These are phyloP conservation scores for Emmonsiellopsis sp. DNA, from an alignment of 2,329 filamentous ascomycete genomes.

Conservation along the genomic window DNA sequence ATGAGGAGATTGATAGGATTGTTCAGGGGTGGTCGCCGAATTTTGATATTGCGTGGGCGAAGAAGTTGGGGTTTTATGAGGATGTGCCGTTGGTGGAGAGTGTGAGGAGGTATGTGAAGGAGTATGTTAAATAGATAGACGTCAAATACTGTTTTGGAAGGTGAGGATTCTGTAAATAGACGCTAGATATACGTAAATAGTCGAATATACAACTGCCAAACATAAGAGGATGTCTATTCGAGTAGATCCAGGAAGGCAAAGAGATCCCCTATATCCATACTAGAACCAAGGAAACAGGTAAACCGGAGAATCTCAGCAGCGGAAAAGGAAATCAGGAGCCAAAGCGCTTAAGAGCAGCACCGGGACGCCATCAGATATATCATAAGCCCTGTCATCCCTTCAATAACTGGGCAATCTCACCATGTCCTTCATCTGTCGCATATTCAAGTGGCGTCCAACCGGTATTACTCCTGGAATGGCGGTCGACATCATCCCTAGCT, in stretches of 20 bases:
- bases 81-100: slow-evolving; percentile 35
- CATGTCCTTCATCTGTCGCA: neutral
- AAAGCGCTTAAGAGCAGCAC: no score
- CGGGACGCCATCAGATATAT: no score
- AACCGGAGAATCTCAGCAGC: no score
- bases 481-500: neutral
- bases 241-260: no score
- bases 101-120: slow-evolving; percentile 29
- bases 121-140: slow-evolving; percentile 19
- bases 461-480: neutral
- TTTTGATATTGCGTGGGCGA: slow-evolving; percentile 47
- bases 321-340: no score
- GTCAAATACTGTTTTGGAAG: neutral
- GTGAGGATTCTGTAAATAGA: neutral
- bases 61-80: slow-evolving; percentile 37
- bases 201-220: no score
- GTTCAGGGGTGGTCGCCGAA: slow-evolving; percentile 52
- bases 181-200: neutral
- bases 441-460: neutral
- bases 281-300: no score
- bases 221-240: no score
- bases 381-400: no score
- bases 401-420: no score
- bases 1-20: slow-evolving; percentile 47
- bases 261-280: no score